Percentiles rank a stretch among this genome's conserved stretches.
Conservation (phyloP, 2,329 filamentous ascomycete species). For the Pseudogymnoascus sp. region DNA sequence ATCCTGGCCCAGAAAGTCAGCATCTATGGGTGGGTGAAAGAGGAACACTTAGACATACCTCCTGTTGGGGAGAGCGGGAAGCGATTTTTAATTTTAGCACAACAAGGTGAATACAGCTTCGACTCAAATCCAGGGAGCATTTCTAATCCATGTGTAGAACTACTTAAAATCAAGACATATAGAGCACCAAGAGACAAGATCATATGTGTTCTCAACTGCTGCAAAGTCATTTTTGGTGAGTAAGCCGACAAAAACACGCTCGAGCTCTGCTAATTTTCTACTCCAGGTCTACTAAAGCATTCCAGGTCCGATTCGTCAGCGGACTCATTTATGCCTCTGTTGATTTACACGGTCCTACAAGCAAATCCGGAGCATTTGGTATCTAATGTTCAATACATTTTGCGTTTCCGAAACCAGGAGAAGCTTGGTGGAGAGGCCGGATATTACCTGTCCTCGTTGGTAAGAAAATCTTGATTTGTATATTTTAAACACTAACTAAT, state of each 20-base stretch:
- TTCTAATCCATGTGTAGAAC: constrained; percentile 47
- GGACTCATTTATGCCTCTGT: constrained; percentile 86
- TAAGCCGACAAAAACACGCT: neutral
- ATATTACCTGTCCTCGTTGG: constrained; percentile 92
- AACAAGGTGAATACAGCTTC: constrained; percentile 54
- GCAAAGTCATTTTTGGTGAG: constrained; percentile 95
- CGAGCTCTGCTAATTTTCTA: constrained; percentile 15
- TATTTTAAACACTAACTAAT: constrained; percentile 10
- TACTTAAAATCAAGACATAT: constrained; percentile 94
- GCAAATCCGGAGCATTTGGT: constrained; percentile 92
- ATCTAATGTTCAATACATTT: constrained; percentile 95
- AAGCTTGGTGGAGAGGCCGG: constrained; percentile 96
- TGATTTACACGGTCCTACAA: constrained; percentile 93
- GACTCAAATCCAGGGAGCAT: neutral
- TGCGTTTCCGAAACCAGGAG: constrained; percentile 93
- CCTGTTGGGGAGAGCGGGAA: constrained; percentile 75
- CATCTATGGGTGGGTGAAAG: constrained; percentile 90
- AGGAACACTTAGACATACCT: constrained; percentile 89
- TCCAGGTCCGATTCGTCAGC: constrained; percentile 90
- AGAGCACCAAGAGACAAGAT: constrained; percentile 97
- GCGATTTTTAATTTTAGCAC: constrained; percentile 79
- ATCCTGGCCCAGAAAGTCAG: constrained; percentile 93
- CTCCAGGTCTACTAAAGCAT: constrained; percentile 71
- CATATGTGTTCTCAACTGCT: constrained; percentile 95
- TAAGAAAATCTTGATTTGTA: constrained; percentile 33